phyloP scores from a whole-genome alignment of 2,329 filamentous ascomycete species.

The Neopestalotiopsis sp. region DNA sequence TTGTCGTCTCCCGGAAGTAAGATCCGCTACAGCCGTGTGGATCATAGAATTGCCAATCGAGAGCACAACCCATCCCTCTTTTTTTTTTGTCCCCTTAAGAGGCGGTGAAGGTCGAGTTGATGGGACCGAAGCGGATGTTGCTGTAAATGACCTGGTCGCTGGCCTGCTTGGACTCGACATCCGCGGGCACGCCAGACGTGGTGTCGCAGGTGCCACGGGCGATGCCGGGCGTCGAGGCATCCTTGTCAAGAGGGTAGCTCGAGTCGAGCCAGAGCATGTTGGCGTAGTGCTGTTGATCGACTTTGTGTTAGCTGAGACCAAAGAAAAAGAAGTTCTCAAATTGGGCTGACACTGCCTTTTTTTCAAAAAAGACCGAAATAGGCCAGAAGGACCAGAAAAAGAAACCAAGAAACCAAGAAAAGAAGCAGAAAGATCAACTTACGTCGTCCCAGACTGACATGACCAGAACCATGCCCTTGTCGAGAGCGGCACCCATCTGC shows the following conservation, averaged over 20 bases:
- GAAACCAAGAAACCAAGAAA: constrained; percentile 37
- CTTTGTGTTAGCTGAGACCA: background rate
- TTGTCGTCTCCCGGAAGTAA: background rate
- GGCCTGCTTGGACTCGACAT: constrained; percentile 45
- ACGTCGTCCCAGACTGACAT: constrained; percentile 64
- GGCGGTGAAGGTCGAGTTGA: constrained; percentile 47
- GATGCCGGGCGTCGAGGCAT: constrained; percentile 42
- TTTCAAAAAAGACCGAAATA: too few relatives aligned
- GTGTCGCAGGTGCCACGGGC: constrained; percentile 52
- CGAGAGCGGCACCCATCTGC: constrained; percentile 57
- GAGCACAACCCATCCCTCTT: too few relatives aligned
- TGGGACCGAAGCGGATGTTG: constrained; percentile 54
- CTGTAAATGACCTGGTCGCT: constrained; percentile 50
- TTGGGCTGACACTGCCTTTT: too few relatives aligned
- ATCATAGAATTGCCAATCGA: background rate
- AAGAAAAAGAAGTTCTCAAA: background rate
- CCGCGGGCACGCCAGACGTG: constrained; percentile 49
- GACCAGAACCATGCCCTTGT: constrained; percentile 64
- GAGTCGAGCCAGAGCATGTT: constrained; percentile 68
- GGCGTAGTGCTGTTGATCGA: constrained; percentile 48
- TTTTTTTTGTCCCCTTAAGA: background rate
- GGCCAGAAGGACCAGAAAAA: constrained; percentile 37
- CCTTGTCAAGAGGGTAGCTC: constrained; percentile 45
- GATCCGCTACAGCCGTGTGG: background rate
- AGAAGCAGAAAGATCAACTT: constrained; percentile 17